These are phyloP conservation scores for Hypholoma sublateritium DNA, from an alignment of 768 basidiomycete species.

Conservation along the genomic window DNA sequence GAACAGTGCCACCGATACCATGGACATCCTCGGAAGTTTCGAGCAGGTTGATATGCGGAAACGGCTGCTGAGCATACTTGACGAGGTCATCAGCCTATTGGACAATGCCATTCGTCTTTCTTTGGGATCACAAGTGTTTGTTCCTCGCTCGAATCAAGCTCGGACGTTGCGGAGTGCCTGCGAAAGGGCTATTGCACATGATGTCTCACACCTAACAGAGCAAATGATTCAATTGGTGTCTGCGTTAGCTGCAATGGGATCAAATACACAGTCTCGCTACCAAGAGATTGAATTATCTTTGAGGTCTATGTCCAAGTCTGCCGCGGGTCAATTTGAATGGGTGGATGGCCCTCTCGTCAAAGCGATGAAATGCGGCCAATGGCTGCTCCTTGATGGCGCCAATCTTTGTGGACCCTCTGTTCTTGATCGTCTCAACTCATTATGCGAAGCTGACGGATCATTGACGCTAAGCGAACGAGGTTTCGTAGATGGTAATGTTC, in stretches of 20 bases:
- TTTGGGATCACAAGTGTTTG: constrained; percentile 25
- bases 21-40: constrained; percentile 93
- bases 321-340: constrained; percentile 81
- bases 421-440: constrained; percentile 92
- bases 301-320: constrained; percentile 22
- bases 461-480: constrained; percentile 91
- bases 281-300: constrained; percentile 17
- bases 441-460: constrained; percentile 85
- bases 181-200: constrained; percentile 3
- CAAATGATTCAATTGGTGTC: constrained; percentile 6
- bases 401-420: constrained; percentile 96
- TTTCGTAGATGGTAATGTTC: constrained; percentile 71
- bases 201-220: constrained; percentile 4
- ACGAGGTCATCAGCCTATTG: constrained; percentile 37
- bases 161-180: constrained; percentile 14
- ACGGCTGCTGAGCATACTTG: constrained; percentile 36
- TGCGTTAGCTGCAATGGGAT: constrained; percentile 15
- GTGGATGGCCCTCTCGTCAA: constrained; percentile 88
- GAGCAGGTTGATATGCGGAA: constrained; percentile 78
- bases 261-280: constrained; percentile 14
- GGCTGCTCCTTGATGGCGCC: constrained; percentile 90
- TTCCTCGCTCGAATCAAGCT: constrained; percentile 9
- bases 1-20: constrained; percentile 87
- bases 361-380: constrained; percentile 84
- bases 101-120: constrained; percentile 38